phyloP scores from a whole-genome alignment of 306 rosid genomes.

The Corylus avellana region DNA sequence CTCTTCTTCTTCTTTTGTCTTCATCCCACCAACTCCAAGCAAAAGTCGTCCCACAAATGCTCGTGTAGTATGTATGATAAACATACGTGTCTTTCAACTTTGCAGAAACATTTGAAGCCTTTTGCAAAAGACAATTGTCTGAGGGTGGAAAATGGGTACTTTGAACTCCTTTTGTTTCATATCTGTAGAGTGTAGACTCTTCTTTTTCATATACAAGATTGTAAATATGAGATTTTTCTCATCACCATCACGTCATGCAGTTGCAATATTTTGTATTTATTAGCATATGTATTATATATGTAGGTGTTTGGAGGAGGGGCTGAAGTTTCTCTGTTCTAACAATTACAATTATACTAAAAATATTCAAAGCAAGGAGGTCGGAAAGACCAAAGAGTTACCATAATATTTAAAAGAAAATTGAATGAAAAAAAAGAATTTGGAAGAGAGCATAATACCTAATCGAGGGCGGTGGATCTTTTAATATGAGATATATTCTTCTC shows the following conservation, averaged over 20 bases:
- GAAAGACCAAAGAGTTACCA: too few relatives aligned
- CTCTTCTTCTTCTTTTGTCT: background rate
- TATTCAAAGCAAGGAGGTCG: too few relatives aligned
- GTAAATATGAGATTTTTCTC: background rate
- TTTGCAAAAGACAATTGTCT: background rate
- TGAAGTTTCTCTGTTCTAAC: too few relatives aligned
- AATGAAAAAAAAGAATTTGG: too few relatives aligned
- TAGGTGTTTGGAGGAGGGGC: too few relatives aligned
- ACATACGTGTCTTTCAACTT: background rate
- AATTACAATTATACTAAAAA: too few relatives aligned
- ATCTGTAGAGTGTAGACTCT: background rate
- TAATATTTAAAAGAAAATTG: too few relatives aligned
- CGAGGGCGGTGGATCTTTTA: too few relatives aligned
- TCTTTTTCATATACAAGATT: too few relatives aligned
- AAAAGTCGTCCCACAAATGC: background rate
- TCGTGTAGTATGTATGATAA: background rate
- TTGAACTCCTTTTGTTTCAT: background rate
- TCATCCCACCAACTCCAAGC: background rate
- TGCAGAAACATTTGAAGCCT: background rate
- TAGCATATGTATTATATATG: background rate
- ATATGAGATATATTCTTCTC: too few relatives aligned
- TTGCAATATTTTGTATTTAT: background rate
- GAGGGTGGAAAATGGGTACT: background rate
- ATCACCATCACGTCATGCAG: constrained; percentile 9
- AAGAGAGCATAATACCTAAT: too few relatives aligned